Percentiles rank a stretch among this genome's conserved stretches.
Evolutionary conservation across 371 early-diverging fungal species (phyloP).

Genomic region (Rhizopus delemar): DNA sequence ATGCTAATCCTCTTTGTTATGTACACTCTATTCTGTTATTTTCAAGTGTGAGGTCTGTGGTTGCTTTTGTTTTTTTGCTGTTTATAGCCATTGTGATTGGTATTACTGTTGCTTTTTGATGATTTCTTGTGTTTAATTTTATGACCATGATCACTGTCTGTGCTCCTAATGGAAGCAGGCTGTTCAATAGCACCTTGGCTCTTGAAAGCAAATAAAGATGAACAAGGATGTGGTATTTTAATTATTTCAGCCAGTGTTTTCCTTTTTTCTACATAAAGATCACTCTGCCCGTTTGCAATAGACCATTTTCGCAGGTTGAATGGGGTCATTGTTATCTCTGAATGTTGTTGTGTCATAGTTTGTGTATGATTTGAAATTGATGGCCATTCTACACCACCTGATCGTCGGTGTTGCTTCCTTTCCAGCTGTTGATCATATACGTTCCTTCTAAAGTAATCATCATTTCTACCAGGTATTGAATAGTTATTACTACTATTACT

Average conservation of each 20-base stretch:
- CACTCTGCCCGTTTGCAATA: conserved; percentile 12
- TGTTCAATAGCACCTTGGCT: neutral
- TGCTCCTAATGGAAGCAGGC: conserved; percentile 1
- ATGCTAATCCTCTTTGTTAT: neutral
- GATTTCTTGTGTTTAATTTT: neutral
- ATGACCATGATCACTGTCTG: neutral
- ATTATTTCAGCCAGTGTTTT: conserved; percentile 29
- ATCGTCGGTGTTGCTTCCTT: conserved; percentile 5
- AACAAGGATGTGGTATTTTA: conserved; percentile 3
- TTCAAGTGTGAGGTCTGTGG: neutral
- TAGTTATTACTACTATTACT: neutral
- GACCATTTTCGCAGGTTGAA: conserved; percentile 23
- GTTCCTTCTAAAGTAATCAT: neutral
- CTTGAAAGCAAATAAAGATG: neutral
- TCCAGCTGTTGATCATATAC: conserved; percentile 1
- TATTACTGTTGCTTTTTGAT: conserved; percentile 8
- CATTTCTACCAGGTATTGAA: too few relatives aligned
- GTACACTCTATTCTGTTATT: neutral
- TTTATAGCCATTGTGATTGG: conserved; percentile 17
- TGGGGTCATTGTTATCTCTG: neutral
- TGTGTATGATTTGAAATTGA: conserved; percentile 8
- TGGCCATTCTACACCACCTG: conserved; percentile 26
- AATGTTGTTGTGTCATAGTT: neutral
- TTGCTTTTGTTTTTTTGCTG: neutral
- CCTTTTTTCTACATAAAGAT: conserved; percentile 9